Percentiles rank a stretch among this genome's conserved stretches.
Conservation (phyloP, 352 stramenopile species). For the Phytophthora sojae region DNA sequence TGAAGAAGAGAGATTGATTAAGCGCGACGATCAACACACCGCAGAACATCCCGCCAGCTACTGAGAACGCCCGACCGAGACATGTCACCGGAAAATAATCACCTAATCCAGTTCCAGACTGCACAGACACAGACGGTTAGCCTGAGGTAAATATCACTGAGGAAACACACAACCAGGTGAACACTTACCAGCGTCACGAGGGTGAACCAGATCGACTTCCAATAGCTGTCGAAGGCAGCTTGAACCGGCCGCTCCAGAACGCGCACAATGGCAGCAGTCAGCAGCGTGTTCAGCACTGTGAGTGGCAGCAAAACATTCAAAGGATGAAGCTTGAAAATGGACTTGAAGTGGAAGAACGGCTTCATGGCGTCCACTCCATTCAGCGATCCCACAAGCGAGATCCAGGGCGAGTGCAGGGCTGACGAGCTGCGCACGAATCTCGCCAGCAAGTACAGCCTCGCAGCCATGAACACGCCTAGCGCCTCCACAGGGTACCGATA, state of each 20-base stretch:
- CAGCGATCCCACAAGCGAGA: constrained; percentile 71
- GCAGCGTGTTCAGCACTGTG: constrained; percentile 60
- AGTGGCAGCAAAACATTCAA: constrained; percentile 68
- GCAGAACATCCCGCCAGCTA: constrained; percentile 74
- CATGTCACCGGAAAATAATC: constrained; percentile 81
- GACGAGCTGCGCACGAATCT: constrained; percentile 78
- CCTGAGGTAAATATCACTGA: background rate
- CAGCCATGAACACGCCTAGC: constrained; percentile 74
- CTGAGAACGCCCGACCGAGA: constrained; percentile 62
- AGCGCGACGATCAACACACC: constrained; percentile 74
- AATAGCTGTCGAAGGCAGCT: constrained; percentile 71
- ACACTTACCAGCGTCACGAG: constrained; percentile 69
- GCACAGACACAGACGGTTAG: constrained; percentile 1
- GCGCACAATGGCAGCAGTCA: constrained; percentile 77
- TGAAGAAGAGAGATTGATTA: constrained; percentile 82
- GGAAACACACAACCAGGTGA: background rate
- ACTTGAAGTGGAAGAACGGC: constrained; percentile 86
- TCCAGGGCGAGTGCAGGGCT: constrained; percentile 78
- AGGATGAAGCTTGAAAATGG: constrained; percentile 76
- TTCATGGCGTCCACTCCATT: constrained; percentile 83
- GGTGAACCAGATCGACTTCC: constrained; percentile 76
- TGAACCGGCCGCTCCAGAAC: constrained; percentile 76
- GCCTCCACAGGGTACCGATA: constrained; percentile 73
- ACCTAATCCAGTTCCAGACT: constrained; percentile 77
- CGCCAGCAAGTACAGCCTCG: constrained; percentile 69